A percentile compares a stretch with the other conserved stretches of the same genome.
These are phyloP conservation scores for Paxillus rubicundulus DNA, from an alignment of 768 basidiomycete species.

Conservation along the genomic window DNA sequence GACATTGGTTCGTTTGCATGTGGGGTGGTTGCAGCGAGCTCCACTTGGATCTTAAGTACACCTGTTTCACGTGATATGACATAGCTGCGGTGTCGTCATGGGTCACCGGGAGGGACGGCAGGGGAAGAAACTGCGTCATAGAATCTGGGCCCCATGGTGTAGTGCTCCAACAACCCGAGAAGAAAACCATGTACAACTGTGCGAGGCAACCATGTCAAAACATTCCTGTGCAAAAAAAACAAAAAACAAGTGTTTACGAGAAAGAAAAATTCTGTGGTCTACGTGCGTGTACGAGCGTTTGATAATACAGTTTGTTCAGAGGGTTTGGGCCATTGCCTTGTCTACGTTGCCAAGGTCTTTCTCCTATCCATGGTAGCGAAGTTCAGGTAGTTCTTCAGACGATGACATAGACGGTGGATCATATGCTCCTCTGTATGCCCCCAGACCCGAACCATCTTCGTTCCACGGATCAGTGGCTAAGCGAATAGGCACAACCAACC, in stretches of 20 bases:
- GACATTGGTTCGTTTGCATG: conserved; percentile 3
- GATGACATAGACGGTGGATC: conserved; percentile 15
- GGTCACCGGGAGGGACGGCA: neutral
- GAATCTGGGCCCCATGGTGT: too few relatives aligned
- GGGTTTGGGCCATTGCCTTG: neutral
- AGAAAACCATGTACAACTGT: neutral
- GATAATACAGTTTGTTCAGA: neutral
- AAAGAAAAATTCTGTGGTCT: neutral
- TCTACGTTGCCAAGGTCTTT: neutral
- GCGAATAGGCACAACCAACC: conserved; percentile 60
- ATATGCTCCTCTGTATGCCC: neutral
- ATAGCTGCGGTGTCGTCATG: neutral
- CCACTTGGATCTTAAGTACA: conserved; percentile 2
- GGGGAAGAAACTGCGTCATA: neutral
- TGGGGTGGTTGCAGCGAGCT: neutral
- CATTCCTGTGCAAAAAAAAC: neutral
- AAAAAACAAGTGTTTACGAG: neutral
- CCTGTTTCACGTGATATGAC: conserved; percentile 26
- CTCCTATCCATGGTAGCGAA: conserved; percentile 3
- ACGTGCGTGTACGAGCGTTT: neutral
- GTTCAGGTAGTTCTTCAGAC: conserved; percentile 28
- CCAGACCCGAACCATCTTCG: conserved; percentile 31
- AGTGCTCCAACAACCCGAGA: too few relatives aligned
- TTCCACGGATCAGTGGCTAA: conserved; percentile 63
- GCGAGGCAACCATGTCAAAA: neutral